phyloP scores from a whole-genome alignment of 768 basidiomycete species.

The Dentipellis fragilis region DNA sequence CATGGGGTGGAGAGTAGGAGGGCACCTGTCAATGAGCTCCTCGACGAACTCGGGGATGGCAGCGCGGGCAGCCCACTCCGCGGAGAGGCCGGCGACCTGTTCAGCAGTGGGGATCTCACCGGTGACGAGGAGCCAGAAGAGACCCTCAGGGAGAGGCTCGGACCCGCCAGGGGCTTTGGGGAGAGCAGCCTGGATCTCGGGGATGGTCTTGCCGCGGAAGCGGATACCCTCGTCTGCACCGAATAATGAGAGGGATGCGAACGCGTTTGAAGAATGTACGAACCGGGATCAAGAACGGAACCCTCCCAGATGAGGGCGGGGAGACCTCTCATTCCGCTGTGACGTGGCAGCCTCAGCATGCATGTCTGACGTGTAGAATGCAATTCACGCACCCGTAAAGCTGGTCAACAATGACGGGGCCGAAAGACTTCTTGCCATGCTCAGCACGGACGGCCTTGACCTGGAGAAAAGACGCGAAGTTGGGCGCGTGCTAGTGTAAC shows the following conservation, averaged over 20 bases:
- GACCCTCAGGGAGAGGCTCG: conserved; percentile 87
- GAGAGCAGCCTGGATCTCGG: conserved; percentile 76
- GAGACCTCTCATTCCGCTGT: conserved; percentile 78
- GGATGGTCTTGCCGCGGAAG: conserved; percentile 94
- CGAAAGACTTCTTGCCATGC: conserved; percentile 90
- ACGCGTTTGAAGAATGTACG: conserved; percentile 15
- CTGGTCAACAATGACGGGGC: conserved; percentile 84
- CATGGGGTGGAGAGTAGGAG: conserved; percentile 94
- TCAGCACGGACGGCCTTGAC: conserved; percentile 76
- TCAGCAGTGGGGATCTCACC: conserved; percentile 90
- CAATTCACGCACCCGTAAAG: conserved; percentile 61
- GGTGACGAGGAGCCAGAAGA: conserved; percentile 94
- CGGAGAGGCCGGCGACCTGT: conserved; percentile 77
- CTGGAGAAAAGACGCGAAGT: conserved; percentile 25
- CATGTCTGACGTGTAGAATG: neutral
- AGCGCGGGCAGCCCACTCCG: conserved; percentile 92
- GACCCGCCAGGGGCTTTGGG: conserved; percentile 84
- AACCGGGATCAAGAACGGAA: conserved; percentile 90
- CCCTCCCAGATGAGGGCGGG: conserved; percentile 98
- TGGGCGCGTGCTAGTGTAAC: neutral
- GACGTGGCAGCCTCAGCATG: conserved; percentile 7
- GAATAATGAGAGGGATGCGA: conserved; percentile 7
- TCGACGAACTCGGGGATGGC: conserved; percentile 92
- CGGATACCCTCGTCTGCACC: conserved; percentile 86
- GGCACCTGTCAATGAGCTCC: conserved; percentile 89